phyloP scores from a whole-genome alignment of 129 eudicot genomes.

The Deinandra increscens region DNA sequence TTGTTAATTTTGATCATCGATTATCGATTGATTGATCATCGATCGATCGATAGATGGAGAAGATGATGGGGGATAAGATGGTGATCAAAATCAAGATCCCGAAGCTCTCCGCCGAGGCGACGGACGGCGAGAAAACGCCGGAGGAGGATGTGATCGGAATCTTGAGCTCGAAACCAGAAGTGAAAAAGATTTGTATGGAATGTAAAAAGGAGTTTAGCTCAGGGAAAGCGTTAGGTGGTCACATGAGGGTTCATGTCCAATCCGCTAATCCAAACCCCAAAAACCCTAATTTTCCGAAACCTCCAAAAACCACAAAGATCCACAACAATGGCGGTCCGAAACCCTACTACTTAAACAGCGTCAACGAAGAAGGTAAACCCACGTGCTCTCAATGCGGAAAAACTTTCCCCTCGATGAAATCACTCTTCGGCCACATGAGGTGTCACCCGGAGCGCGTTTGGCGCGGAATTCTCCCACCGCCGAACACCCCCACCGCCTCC shows the following conservation, averaged over 20 bases:
- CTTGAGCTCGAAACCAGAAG: neutral
- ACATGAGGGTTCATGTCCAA: conserved; percentile 62
- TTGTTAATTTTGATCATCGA: too few species aligned
- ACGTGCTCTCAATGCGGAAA: conserved; percentile 42
- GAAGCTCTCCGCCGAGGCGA: neutral
- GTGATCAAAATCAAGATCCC: conserved; percentile 44
- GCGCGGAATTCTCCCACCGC: conserved; percentile 62
- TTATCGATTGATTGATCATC: too few species aligned
- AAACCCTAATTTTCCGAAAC: conserved; percentile 17
- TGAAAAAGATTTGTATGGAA: conserved; percentile 39
- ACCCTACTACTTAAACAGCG: conserved; percentile 16
- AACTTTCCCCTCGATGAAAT: conserved; percentile 46
- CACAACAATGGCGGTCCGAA: neutral
- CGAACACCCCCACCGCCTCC: neutral
- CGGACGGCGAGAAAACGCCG: neutral
- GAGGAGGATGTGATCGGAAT: conserved; percentile 5
- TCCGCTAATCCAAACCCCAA: neutral
- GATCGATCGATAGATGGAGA: neutral
- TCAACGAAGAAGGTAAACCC: conserved; percentile 29
- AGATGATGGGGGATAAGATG: conserved; percentile 20
- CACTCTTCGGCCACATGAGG: conserved; percentile 75
- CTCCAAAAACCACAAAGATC: neutral
- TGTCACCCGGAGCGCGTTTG: conserved; percentile 73
- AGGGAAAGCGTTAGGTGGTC: conserved; percentile 74
- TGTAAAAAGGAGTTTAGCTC: conserved; percentile 61